Base-by-base conservation (phyloP, 306 rosid genomes). In the Corylus heterophylla region DNA sequence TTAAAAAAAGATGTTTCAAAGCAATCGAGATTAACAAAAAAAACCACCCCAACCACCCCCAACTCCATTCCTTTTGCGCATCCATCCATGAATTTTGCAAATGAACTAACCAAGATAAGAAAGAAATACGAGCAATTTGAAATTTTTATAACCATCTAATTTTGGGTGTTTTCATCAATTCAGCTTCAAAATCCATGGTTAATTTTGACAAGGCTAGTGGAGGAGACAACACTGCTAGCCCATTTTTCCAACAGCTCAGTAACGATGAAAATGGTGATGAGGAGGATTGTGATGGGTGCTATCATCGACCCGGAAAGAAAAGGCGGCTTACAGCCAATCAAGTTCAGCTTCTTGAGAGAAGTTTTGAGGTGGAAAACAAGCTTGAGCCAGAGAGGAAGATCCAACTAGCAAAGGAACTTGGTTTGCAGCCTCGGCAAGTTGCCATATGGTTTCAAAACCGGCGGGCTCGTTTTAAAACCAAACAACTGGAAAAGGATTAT, bases 361-460 rank as follows among this genome's bases (percentile, higher is more conserved):
- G 63, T 82, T 95, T 95, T 59, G 91, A 91, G 85, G 39, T 74
- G 14, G 97, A 89, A 76, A 95, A 90, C 90, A 95, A 90, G 79
- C 98, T 95, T 37, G 98, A 93, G 78, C 98, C 97, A 12, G 98
- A 95, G 50, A 90, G 97, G 84, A 95, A 91, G 51, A 82, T 78
- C 35, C 90, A 89, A 70, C 97, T 95, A 48, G 97, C 98, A 0
- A 87, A 90, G 61, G 98, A 95, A 18, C 92, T 91, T 49, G 92
- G 97, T 0, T 83, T 94, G 86, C 91, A 84, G 85, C 97, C 98
- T 54, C 91, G 98, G 73, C 98, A 94, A 91, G 95, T 94, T 8
- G 97, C 98, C 12, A 90, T 94, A 54, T 94, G 98, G 98, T 94
- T 94, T 61, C 98, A 94, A 79, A 94, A 93, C 82, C 80, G 97